Percentiles rank a stretch among this genome's conserved stretches.
Evolutionary conservation across 2,329 filamentous ascomycete species (phyloP).

Genomic region (Aspergillus sp.): DNA sequence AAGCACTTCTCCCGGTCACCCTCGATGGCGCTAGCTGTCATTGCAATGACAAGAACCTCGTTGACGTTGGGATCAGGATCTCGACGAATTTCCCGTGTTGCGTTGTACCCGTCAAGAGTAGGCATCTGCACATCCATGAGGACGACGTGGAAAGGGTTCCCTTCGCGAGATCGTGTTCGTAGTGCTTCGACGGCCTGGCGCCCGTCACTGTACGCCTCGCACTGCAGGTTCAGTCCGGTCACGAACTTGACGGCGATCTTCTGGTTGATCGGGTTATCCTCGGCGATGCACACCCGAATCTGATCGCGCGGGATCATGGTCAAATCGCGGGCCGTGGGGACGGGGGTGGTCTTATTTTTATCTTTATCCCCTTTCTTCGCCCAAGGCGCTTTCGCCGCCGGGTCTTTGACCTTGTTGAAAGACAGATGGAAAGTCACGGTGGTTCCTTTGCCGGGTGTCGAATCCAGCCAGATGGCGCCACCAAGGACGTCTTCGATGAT

Average conservation of each 20-base stretch:
- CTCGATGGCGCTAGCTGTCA: constrained; percentile 94
- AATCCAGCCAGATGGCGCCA: constrained; percentile 79
- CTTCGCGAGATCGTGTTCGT: constrained; percentile 67
- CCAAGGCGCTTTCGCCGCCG: constrained; percentile 57
- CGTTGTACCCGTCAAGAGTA: constrained; percentile 86
- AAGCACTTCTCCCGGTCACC: constrained; percentile 93
- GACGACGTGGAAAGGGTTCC: constrained; percentile 79
- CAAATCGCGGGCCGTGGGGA: constrained; percentile 60
- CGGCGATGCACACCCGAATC: constrained; percentile 85
- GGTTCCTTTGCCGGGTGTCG: constrained; percentile 60
- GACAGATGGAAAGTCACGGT: constrained; percentile 76
- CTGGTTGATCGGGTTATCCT: constrained; percentile 93
- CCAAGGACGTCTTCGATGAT: constrained; percentile 91
- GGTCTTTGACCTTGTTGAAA: constrained; percentile 72
- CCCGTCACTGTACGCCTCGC: constrained; percentile 87
- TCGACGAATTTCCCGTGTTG: constrained; percentile 75
- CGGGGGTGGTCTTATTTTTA: constrained; percentile 42
- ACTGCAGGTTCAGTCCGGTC: constrained; percentile 77
- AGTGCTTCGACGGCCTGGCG: constrained; percentile 83
- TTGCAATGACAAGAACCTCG: constrained; percentile 87
- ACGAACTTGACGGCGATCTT: constrained; percentile 92
- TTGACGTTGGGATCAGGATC: constrained; percentile 74
- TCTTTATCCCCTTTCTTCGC: constrained; percentile 46
- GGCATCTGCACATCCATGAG: constrained; percentile 98
- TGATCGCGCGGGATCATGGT: constrained; percentile 71